Conservation (phyloP, 768 basidiomycete species). For the Auricularia sp. region DNA sequence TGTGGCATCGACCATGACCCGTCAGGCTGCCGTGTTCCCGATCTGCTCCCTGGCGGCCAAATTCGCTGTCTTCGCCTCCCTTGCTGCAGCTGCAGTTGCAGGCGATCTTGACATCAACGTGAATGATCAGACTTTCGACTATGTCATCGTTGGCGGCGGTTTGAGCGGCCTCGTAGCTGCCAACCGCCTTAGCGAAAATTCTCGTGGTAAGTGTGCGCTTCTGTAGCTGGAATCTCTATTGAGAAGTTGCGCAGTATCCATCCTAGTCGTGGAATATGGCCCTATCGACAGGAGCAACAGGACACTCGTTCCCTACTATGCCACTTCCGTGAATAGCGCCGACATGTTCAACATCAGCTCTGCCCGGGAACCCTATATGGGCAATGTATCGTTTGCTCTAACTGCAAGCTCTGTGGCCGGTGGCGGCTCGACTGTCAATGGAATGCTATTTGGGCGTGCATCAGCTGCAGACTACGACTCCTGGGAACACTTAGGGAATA, state of each 20-base stretch:
- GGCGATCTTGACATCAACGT: too few species aligned
- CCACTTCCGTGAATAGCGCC: too few species aligned
- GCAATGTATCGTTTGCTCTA: not conserved
- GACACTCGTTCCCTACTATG: too few species aligned
- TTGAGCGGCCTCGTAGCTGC: not conserved
- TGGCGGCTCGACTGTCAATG: not conserved
- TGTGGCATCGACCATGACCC: too few species aligned
- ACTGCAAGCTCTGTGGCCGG: not conserved
- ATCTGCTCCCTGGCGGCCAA: too few species aligned
- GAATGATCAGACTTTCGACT: not conserved
- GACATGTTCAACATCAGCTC: too few species aligned
- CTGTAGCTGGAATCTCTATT: too few species aligned
- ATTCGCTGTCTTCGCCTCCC: not conserved
- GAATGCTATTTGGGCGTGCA: slow-evolving; percentile 8
- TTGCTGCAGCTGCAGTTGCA: not conserved
- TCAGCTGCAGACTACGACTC: slow-evolving; percentile 10
- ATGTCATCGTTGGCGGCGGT: not conserved
- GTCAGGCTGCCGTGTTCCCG: too few species aligned
- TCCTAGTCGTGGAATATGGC: not conserved
- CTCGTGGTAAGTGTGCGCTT: not conserved
- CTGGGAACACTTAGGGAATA: slow-evolving; percentile 17
- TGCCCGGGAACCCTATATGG: not conserved
- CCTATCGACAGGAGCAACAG: not conserved
- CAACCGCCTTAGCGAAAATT: not conserved
- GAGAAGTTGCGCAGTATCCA: not conserved